Percentiles rank a stretch among this genome's conserved stretches.
Conservation (phyloP, 441 rosid species). For the Pelargonium cotyledonis region DNA sequence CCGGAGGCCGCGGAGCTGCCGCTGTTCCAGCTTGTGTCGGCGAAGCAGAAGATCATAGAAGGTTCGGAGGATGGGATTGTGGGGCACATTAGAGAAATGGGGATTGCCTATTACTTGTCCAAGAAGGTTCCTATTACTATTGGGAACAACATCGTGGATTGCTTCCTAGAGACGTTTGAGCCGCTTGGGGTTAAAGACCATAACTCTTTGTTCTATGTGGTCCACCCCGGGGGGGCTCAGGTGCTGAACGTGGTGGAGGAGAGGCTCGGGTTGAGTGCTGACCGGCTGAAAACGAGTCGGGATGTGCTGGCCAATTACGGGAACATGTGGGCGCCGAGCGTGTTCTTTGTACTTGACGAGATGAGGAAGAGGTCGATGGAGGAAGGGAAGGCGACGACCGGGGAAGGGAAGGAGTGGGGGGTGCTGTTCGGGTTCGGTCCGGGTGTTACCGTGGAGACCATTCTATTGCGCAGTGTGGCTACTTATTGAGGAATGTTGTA, state of each 20-base stretch:
- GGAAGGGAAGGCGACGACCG: conserved; percentile 39
- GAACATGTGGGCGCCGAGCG: conserved; percentile 73
- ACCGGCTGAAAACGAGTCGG: conserved; percentile 68
- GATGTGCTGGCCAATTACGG: conserved; percentile 76
- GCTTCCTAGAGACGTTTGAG: conserved; percentile 56
- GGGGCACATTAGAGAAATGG: conserved; percentile 69
- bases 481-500: no score
- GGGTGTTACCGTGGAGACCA: conserved; percentile 80
- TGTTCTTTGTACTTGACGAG: conserved; percentile 75
- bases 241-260: conserved; percentile 68
- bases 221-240: conserved; percentile 91
- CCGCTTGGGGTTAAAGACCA: conserved; percentile 41
- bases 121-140: conserved; percentile 75
- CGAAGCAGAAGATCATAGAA: conserved; percentile 73
- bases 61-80: conserved; percentile 68
- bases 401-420: conserved; percentile 59
- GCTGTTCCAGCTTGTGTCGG: conserved; percentile 71
- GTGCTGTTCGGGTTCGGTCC: conserved; percentile 77
- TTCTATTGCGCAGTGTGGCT: conserved; percentile 53
- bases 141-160: conserved; percentile 68
- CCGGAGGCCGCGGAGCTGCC: conserved; percentile 77
- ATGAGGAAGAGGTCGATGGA: conserved; percentile 41
- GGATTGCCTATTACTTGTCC: conserved; percentile 72
- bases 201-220: conserved; percentile 83
- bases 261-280: conserved; percentile 36